Base-by-base conservation (phyloP, 441 rosid genomes). In the Erysimum cheiri region DNA sequence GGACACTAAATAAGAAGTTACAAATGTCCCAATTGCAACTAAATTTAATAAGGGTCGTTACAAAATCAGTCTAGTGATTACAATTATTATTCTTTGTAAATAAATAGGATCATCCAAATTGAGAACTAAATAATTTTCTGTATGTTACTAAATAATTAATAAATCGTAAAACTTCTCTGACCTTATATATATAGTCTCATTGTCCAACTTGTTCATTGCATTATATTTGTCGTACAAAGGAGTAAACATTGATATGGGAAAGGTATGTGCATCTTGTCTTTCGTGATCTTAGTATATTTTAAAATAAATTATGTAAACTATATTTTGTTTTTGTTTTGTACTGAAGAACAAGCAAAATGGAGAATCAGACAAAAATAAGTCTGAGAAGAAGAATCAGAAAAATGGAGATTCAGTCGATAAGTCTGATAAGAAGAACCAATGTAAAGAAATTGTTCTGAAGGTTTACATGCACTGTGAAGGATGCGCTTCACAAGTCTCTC, bases 401-500 rank as follows among this genome's bases (percentile, higher is more conserved):
- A 56, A 46, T 47, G 78, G 65, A 69, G 70, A 46, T 2, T 24
- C 55, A 60, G 64, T 8, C 0, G 60, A 69, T 0, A 60, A 67
- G n/a, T 32, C 67, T 32, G 60, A 69, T 26, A 60, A 62, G 24
- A 61, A 75, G 46, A 69, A 63, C 14, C 64, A 68, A 15, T 69
- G 70, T 10, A 66, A 79, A 33, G 83, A 83, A 29, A 82, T 84
- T 57, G 75, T 87, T 53, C 13, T 89, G 40, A 80, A 76, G 79
- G 96, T 82, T 50, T 49, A 73, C 66, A 81, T 89, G 80, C 96
- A 92, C 50, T 92, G 96, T 40, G 71, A 84, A 62, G 92, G 89
- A 70, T 92, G 97, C 52, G 82, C 81, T 3, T 61, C 64, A 7
- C 79, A 83, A 78, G 83, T 89, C 54, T 48, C 37, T 35, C 49